Evolutionary conservation across 1,284 basidiomycete genomes (phyloP), one percentile per base, ranked within the genome.

Genomic region (Sphagnurus paluster): DNA sequence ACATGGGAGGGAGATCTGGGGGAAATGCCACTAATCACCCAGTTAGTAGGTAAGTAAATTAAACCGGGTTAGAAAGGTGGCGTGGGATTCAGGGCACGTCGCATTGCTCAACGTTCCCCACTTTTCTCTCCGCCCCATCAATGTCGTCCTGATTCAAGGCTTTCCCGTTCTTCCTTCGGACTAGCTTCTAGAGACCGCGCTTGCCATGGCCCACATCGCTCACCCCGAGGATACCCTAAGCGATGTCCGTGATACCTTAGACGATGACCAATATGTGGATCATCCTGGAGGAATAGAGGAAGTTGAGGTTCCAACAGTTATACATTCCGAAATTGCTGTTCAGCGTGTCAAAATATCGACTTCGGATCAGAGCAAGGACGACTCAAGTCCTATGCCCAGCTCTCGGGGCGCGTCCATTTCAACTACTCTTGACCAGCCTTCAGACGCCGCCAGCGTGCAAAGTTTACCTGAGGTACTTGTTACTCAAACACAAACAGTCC

Each of bases 391-490:
- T n/a, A 37, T 57, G 32, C 37, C 46, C 20, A 55, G 59, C 21
- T 48, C 57, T 13, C 56, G 54, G 16, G 63, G 57, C 25, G 57
- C 55, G 24, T 65, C 66, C 35, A 45, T 68, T 30, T 64, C 66
- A 21, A 69, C 63, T 47, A 65, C 56, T 46, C 56, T 56, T 51
- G 72, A 64, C 54, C 62, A 55, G 45, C 62, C 56, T 50, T 61
- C 64, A 2, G 82, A 83, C 53, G 64, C 68, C 25, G 70, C 69
- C 53, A 85, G 83, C 56, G 64, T 77, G 7, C 81, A 76, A 52
- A 82, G 79, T 54, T 70, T 84, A 54, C 80, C 82, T 8, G 68
- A 69, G 8, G 74, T 74, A 13, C 76, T 76, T 56, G 72, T 81
- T 47, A 71, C 80, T 14, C 60, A 66, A 40, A 60, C 68, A 4